phyloP scores from a whole-genome alignment of 352 stramenopile genomes.

The Phytophthora lateralis region DNA sequence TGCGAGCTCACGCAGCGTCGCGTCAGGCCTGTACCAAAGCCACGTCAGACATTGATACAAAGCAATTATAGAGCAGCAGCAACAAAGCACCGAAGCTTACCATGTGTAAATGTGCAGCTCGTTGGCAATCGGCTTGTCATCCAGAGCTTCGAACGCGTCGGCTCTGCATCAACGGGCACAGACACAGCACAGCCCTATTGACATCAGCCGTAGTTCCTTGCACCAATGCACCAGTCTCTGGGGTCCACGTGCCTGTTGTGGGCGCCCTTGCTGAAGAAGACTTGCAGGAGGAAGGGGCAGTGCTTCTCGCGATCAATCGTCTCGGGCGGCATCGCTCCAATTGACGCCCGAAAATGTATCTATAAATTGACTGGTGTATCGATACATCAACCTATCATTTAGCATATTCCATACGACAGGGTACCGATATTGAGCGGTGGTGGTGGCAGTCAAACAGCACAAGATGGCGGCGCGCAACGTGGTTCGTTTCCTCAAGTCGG shows the following conservation, averaged over 20 bases:
- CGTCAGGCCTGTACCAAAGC: slow-evolving; percentile 51
- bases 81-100: slow-evolving; percentile 23
- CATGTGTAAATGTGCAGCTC: slow-evolving; percentile 82
- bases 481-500: slow-evolving; percentile 87
- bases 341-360: slow-evolving; percentile 13
- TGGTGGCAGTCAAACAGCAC: slow-evolving; percentile 25
- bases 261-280: slow-evolving; percentile 61
- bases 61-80: neutral
- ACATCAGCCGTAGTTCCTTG: slow-evolving; percentile 10
- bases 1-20: slow-evolving; percentile 70
- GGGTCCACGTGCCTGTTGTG: slow-evolving; percentile 50
- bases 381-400: neutral
- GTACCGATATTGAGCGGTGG: slow-evolving; percentile 23
- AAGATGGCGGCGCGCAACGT: slow-evolving; percentile 85
- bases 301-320: slow-evolving; percentile 67
- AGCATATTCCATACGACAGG: slow-evolving; percentile 5
- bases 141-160: slow-evolving; percentile 63
- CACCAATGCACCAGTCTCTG: neutral
- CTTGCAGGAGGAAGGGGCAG: slow-evolving; percentile 70
- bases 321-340: slow-evolving; percentile 28
- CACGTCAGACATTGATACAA: neutral
- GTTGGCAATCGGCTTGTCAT: slow-evolving; percentile 55
- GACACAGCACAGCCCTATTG: slow-evolving; percentile 3
- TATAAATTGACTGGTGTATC: neutral
- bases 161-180: slow-evolving; percentile 35